phyloP scores from a whole-genome alignment of 768 basidiomycete species.

The Lactarius sanguifluus region DNA sequence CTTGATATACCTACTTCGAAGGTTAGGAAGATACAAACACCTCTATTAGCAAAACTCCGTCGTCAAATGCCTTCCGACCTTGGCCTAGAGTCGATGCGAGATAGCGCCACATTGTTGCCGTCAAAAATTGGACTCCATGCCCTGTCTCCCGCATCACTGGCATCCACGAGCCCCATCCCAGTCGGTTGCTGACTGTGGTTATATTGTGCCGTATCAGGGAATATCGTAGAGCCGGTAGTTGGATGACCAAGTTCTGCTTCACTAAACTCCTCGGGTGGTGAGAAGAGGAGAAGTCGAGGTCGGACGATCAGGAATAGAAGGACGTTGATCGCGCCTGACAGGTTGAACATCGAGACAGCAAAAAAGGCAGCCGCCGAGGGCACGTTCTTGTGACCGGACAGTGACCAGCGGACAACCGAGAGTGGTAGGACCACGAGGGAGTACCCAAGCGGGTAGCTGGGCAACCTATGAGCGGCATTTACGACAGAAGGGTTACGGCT shows the following conservation, averaged over 20 bases:
- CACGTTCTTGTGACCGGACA: slow-evolving; percentile 31
- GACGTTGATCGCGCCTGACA: slow-evolving; percentile 45
- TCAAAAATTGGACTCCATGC: background rate
- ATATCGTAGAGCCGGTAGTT: background rate
- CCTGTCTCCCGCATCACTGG: background rate
- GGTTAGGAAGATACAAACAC: background rate
- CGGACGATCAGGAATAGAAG: slow-evolving; percentile 40
- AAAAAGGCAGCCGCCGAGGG: slow-evolving; percentile 38
- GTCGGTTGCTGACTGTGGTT: slow-evolving; percentile 1
- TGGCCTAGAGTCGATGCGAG: background rate
- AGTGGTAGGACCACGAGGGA: slow-evolving; percentile 42
- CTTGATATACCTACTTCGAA: background rate
- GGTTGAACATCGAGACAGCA: slow-evolving; percentile 38
- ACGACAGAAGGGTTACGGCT: background rate
- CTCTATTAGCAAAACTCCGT: background rate
- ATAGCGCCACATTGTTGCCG: background rate
- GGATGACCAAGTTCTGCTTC: background rate
- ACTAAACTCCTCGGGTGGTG: background rate
- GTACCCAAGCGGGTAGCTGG: slow-evolving; percentile 44
- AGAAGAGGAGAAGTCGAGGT: slow-evolving; percentile 39
- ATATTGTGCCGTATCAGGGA: background rate
- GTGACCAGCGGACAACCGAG: slow-evolving; percentile 43
- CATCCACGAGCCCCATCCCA: background rate
- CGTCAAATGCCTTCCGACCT: slow-evolving; percentile 4
- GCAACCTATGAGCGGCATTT: slow-evolving; percentile 2